Conservation (phyloP, 306 rosid genomes). For the Morella rubra region DNA sequence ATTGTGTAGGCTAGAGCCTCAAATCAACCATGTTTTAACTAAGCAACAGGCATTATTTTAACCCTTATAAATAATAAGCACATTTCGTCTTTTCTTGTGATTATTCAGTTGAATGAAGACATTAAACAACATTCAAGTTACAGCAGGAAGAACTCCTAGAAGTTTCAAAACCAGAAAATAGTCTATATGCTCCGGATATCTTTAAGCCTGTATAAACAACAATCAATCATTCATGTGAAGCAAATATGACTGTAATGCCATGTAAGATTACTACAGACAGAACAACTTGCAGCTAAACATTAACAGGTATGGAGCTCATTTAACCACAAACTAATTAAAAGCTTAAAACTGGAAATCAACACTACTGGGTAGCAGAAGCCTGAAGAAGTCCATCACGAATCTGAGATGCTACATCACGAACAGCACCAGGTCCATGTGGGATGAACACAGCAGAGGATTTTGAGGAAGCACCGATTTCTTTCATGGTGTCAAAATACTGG, state of each 20-base stretch:
- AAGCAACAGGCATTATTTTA: not conserved
- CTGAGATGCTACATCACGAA: constrained; percentile 78
- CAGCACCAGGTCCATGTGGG: constrained; percentile 98
- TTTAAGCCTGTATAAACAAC: not conserved
- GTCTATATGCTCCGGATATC: not conserved
- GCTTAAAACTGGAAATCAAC: constrained; percentile 15
- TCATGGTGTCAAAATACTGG: constrained; percentile 95
- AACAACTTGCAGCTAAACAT: constrained; percentile 15
- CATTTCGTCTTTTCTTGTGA: not conserved
- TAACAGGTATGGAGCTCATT: not conserved
- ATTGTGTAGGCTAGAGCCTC: not conserved
- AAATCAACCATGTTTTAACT: not conserved
- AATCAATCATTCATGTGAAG: not conserved
- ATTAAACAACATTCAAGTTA: not conserved
- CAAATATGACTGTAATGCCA: not conserved
- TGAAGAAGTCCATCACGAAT: constrained; percentile 95
- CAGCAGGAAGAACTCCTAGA: not conserved
- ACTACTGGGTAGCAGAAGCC: constrained; percentile 45
- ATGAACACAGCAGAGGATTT: constrained; percentile 94
- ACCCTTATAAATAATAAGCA: not conserved
- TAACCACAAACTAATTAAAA: not conserved
- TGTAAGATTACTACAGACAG: not conserved
- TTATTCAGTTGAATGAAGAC: not conserved
- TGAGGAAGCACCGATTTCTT: constrained; percentile 89
- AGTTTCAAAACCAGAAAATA: not conserved